Evolutionary conservation across 768 basidiomycete species (phyloP), one percentile per base, ranked within the genome.

Genomic region (Collybiopsis luxurians): DNA sequence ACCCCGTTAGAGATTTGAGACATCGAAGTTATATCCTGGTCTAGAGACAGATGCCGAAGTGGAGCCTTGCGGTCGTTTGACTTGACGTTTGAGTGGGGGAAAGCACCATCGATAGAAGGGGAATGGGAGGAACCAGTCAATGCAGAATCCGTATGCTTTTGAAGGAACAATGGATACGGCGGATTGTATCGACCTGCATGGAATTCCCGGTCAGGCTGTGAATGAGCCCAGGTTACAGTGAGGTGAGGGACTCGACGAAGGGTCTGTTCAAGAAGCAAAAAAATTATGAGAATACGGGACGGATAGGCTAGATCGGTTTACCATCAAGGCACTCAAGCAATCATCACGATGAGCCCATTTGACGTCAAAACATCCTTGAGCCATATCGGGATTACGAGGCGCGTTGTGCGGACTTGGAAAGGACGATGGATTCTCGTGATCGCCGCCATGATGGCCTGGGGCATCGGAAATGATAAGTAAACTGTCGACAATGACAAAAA

Each of bases 291-390:
- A 46, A 12, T 13, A 19, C 21, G 3, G 10, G 44, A 5, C 31
- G 13, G 31, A 34, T 5, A 13, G 39, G 34, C 44, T 10, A 28
- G 28, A 17, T n/a, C 47, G 17, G 68, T 74, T 55, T 66, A 89
- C 90, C 80, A 83, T 81, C 46, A 89, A 74, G 23, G 90, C 90
- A 59, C 74, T 81, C 40, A 90, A 79, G 58, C 86, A 88, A 61
- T 92, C 85, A 58, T 90, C 86, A 42, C 90, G 79, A 67, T 89
- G 82, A 26, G 79, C 75, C 87, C 88, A 93, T 65, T 92, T 93
- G 39, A 91, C 77, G 63, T 88, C 87, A 84, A 87, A 92, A 57
- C 86, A 85, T 4, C 76, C 69, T 1, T 63, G 59, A 52, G 84
- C 81, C 89, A 90, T 91, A 11, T 64, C 63, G 4, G 76, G 42